Conservation (phyloP, 306 rosid species). For the Inga laurina region DNA sequence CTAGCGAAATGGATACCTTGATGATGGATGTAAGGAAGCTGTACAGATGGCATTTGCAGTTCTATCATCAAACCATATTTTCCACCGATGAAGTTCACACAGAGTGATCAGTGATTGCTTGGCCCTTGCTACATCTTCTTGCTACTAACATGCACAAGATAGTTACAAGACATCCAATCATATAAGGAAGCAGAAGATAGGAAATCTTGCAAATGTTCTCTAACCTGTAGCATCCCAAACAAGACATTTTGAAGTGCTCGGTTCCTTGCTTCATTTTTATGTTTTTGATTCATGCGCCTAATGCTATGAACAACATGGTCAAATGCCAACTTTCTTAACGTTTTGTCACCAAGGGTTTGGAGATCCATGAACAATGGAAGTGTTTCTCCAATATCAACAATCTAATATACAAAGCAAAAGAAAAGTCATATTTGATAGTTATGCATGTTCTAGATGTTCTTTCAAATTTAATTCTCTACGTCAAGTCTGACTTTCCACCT, state of each 20-base stretch:
- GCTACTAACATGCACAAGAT: constrained; percentile 39
- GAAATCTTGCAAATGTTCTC: not conserved
- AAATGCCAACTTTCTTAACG: constrained; percentile 61
- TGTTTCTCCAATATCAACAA: constrained; percentile 60
- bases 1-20: constrained; percentile 53
- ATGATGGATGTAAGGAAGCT: constrained; percentile 72
- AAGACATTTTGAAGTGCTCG: constrained; percentile 76
- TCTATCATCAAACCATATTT: constrained; percentile 85
- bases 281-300: constrained; percentile 70
- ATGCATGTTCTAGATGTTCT: not conserved
- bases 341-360: constrained; percentile 70
- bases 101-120: constrained; percentile 69
- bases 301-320: constrained; percentile 71
- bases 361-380: constrained; percentile 77
- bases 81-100: constrained; percentile 77
- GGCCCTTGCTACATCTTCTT: constrained; percentile 78
- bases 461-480: not conserved
- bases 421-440: not conserved
- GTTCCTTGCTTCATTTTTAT: constrained; percentile 75
- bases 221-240: constrained; percentile 73
- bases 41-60: constrained; percentile 88
- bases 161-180: not conserved
- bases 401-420: constrained; percentile 31
- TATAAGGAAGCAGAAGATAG: not conserved
- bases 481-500: not conserved